Percentiles rank a stretch among this genome's conserved stretches.
Conservation (phyloP, 805 yeast genomes). For the Naumovozyma dairenensis region DNA sequence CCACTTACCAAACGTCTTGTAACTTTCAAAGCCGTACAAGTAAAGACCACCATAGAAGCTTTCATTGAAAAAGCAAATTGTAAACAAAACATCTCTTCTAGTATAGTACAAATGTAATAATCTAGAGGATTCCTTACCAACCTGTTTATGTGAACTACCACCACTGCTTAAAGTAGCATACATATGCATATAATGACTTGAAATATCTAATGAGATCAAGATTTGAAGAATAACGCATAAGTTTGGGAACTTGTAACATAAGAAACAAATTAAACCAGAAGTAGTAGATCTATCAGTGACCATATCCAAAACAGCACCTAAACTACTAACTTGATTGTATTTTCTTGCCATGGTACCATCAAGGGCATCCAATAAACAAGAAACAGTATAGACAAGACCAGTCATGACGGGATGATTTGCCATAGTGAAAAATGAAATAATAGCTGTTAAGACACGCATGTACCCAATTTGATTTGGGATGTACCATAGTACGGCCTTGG, state of each 20-base stretch:
- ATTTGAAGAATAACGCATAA: slow-evolving; percentile 55
- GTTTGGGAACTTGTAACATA: slow-evolving; percentile 71
- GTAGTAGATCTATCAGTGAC: slow-evolving; percentile 98
- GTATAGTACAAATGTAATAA: slow-evolving; percentile 80
- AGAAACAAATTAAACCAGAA: slow-evolving; percentile 78
- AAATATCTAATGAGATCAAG: slow-evolving; percentile 73
- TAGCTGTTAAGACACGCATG: slow-evolving; percentile 69
- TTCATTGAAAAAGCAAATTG: slow-evolving; percentile 90
- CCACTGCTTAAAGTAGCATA: slow-evolving; percentile 83
- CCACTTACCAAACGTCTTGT: slow-evolving; percentile 47
- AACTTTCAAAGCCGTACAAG: slow-evolving; percentile 48
- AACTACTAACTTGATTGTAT: slow-evolving; percentile 78
- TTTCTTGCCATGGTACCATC: slow-evolving; percentile 94
- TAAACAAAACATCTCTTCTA: slow-evolving; percentile 70
- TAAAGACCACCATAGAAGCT: slow-evolving; percentile 84
- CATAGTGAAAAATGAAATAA: slow-evolving; percentile 77
- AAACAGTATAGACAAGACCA: slow-evolving; percentile 65
- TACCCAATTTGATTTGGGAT: slow-evolving; percentile 92
- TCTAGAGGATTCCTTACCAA: slow-evolving; percentile 59
- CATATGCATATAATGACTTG: slow-evolving; percentile 98
- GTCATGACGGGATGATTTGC: slow-evolving; percentile 72
- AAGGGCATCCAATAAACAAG: slow-evolving; percentile 88
- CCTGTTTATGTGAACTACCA: slow-evolving; percentile 71
- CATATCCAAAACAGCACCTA: slow-evolving; percentile 98
- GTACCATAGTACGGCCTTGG: slow-evolving; percentile 56